Evolutionary conservation across 176 grass and related monocot genomes (phyloP).

Genomic region (Bothriochloa decipiens): DNA sequence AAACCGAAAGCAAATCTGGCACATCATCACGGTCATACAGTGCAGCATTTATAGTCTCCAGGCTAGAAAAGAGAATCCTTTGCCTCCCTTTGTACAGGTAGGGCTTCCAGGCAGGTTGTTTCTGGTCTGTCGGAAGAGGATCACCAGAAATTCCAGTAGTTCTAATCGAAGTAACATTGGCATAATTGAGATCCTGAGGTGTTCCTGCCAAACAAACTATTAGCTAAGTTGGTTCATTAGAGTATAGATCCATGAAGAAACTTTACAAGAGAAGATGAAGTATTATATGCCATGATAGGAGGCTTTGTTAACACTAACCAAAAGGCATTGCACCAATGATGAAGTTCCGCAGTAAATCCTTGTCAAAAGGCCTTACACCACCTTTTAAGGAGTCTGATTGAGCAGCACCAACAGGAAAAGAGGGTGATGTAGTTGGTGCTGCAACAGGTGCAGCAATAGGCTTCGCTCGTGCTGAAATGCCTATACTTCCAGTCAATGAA

Average conservation of each 20-base stretch:
- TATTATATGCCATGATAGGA: conserved; percentile 21
- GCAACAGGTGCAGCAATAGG: conserved; percentile 69
- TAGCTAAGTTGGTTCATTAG: conserved; percentile 37
- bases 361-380: conserved; percentile 76
- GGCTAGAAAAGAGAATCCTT: conserved; percentile 68
- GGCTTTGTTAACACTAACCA: conserved; percentile 60
- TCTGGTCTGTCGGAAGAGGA: conserved; percentile 67
- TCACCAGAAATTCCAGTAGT: conserved; percentile 74
- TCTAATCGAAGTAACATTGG: conserved; percentile 77
- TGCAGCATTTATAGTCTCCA: conserved; percentile 78
- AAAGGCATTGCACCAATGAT: conserved; percentile 90
- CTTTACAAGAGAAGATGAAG: conserved; percentile 33
- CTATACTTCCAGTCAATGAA: conserved; percentile 93
- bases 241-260: conserved; percentile 15
- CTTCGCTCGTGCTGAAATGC: conserved; percentile 76
- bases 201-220: conserved; percentile 59
- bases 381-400: conserved; percentile 69
- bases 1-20: conserved; percentile 83
- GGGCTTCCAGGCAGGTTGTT: conserved; percentile 95
- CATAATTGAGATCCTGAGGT: conserved; percentile 81
- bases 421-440: conserved; percentile 53
- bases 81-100: conserved; percentile 91
- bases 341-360: conserved; percentile 75
- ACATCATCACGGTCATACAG: conserved; percentile 98
- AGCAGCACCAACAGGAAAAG: conserved; percentile 58